These are phyloP conservation scores for Botryotinia calthae DNA, from an alignment of 2,329 filamentous ascomycete genomes.

Conservation along the genomic window DNA sequence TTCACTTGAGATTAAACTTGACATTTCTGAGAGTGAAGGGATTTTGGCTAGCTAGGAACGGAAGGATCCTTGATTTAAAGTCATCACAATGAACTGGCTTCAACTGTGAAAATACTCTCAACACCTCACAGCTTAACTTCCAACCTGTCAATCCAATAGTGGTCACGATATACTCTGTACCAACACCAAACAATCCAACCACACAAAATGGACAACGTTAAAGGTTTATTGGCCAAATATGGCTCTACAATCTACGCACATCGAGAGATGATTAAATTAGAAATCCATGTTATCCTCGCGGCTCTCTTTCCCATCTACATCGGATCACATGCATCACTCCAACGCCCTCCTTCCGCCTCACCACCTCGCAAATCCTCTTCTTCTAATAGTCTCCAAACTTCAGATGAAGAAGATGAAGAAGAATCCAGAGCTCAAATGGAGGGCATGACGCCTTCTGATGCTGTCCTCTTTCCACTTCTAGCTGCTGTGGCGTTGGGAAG, in stretches of 20 bases:
- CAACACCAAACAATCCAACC: neutral
- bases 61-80: neutral
- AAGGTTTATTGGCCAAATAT: slow-evolving; percentile 31
- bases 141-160: neutral
- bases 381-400: slow-evolving; percentile 38
- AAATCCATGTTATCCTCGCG: slow-evolving; percentile 58
- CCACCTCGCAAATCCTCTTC: slow-evolving; percentile 42
- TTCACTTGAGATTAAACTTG: neutral
- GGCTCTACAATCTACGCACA: slow-evolving; percentile 28
- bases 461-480: slow-evolving; percentile 77
- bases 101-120: neutral
- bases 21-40: too few species aligned
- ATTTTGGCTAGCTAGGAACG: too few species aligned
- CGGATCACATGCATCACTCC: slow-evolving; percentile 80
- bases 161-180: neutral
- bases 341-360: slow-evolving; percentile 76
- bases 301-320: slow-evolving; percentile 81
- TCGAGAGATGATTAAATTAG: slow-evolving; percentile 33
- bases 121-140: neutral
- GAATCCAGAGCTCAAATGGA: slow-evolving; percentile 59
- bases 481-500: slow-evolving; percentile 69
- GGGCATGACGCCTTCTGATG: slow-evolving; percentile 72
- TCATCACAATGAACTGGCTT: neutral
- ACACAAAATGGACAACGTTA: neutral
- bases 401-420: slow-evolving; percentile 52